Evolutionary conservation across 495 filamentous ascomycete species (phyloP).

Genomic region (Sporormia fimetaria): DNA sequence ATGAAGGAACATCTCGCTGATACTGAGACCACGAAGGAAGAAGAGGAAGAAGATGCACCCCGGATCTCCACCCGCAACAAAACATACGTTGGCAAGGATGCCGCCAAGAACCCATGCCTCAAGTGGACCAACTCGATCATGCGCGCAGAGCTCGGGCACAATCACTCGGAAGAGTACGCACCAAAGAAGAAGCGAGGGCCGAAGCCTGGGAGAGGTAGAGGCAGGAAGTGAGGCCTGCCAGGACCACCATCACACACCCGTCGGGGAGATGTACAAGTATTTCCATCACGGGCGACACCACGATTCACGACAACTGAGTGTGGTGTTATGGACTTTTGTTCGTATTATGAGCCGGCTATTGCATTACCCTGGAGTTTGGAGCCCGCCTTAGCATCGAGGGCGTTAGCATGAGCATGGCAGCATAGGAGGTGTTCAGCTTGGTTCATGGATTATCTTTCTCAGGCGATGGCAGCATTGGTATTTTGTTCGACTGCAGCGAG

Average conservation of each 20-base stretch:
- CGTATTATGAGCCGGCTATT: not conserved
- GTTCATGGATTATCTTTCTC: too few relatives aligned
- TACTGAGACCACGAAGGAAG: conserved; percentile 40
- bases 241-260: too few relatives aligned
- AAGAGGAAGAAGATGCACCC: conserved; percentile 42
- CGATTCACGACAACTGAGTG: not conserved
- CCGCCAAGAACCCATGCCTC: conserved; percentile 54
- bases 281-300: not conserved
- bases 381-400: not conserved
- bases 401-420: too few relatives aligned
- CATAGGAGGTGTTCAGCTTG: too few relatives aligned
- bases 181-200: conserved; percentile 40
- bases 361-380: not conserved
- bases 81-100: conserved; percentile 47
- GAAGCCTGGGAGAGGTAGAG: conserved; percentile 13
- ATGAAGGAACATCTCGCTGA: conserved; percentile 58
- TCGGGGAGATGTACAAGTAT: too few relatives aligned
- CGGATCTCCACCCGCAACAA: conserved; percentile 52
- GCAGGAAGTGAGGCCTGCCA: conserved; percentile 10
- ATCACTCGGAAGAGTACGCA: conserved; percentile 66
- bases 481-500: too few relatives aligned
- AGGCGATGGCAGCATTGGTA: too few relatives aligned
- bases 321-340: not conserved
- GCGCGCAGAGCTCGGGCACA: conserved; percentile 62
- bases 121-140: conserved; percentile 74